These are phyloP conservation scores for Daldinia decipiens DNA, from an alignment of 495 filamentous ascomycete species.

Conservation along the genomic window DNA sequence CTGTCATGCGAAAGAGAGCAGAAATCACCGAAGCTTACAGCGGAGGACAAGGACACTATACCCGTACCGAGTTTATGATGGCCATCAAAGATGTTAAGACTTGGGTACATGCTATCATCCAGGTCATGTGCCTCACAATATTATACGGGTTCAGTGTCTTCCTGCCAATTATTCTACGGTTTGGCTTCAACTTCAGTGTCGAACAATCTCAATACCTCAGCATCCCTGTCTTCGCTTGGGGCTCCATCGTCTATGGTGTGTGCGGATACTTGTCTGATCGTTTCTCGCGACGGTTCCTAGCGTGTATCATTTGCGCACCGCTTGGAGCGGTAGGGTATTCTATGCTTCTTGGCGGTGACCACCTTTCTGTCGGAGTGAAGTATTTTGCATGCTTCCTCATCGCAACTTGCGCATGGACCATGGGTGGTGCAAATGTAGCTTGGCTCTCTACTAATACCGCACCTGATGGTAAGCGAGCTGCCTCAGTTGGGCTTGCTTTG, in stretches of 20 bases:
- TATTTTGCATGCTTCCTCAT: conserved; percentile 74
- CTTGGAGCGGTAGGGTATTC: conserved; percentile 71
- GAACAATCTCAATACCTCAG: conserved; percentile 74
- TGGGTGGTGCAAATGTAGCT: conserved; percentile 64
- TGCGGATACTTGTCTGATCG: conserved; percentile 68
- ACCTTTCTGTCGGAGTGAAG: conserved; percentile 65
- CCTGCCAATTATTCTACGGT: conserved; percentile 76
- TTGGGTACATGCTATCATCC: conserved; percentile 68
- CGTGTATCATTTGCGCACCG: conserved; percentile 62
- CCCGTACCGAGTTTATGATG: conserved; percentile 54
- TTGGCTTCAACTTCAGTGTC: conserved; percentile 69
- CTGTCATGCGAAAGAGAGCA: conserved; percentile 58
- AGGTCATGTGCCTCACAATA: conserved; percentile 74
- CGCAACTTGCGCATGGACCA: conserved; percentile 56
- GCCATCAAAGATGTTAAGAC: conserved; percentile 66
- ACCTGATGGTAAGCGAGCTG: conserved; percentile 57
- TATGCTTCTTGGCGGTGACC: conserved; percentile 63
- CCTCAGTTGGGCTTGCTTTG: conserved; percentile 53
- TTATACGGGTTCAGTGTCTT: conserved; percentile 79
- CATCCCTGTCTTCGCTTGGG: conserved; percentile 75
- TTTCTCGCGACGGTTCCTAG: conserved; percentile 66
- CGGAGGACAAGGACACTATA: conserved; percentile 67
- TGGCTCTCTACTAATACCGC: conserved; percentile 64
- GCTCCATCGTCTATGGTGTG: conserved; percentile 68
- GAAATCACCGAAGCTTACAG: conserved; percentile 65